Base-by-base conservation (phyloP, 768 basidiomycete species). In the Epithele typhae region DNA sequence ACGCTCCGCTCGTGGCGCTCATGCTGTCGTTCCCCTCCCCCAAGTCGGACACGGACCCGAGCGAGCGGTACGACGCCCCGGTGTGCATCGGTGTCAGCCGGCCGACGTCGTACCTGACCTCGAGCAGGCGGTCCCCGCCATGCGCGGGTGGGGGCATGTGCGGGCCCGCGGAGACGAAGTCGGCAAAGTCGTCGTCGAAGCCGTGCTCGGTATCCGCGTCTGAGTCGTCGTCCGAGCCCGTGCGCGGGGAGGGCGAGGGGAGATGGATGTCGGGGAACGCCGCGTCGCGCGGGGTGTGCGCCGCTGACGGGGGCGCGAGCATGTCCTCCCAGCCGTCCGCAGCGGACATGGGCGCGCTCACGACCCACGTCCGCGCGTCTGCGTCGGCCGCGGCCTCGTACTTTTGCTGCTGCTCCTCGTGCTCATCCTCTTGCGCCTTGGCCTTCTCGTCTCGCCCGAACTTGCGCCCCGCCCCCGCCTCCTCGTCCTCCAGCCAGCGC, bases 111-210 rank as follows among this genome's bases (percentile, higher is more conserved):
- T 53, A 53, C 30, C 50, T 50, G 32, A 57, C 55, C 33, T 52
- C 51, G 14, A 52, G 43, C 25, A 52, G 39, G 21, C 36, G 24
- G 19, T 51, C 51, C n/a, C 49, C 43, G 27, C 45, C 46, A 23
- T 54, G 40, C 38, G 33, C 48, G 8, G 35, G 6, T n/a, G n/a
- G n/a, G n/a, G n/a, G n/a, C n/a, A n/a, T n/a, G n/a, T n/a, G n/a
- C n/a, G 22, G 34, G 24, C 40, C 15, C n/a, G 83, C 84, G 25
- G 83, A 81, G 15, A 88, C 75, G 52, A 87, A 87, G 23, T 78
- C 81, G 2, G 81, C 74, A 58, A 92, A 92, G 61, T 92, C 85
- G 57, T 92, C 89, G 44, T 91, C 89, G 54, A 92, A 79, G 14
- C 74, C 71, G 19, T 56, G 46, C 19, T 38, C 51, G 3, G 33